Evolutionary conservation across 805 yeast species (phyloP).

Genomic region (Candida hungchunana): DNA sequence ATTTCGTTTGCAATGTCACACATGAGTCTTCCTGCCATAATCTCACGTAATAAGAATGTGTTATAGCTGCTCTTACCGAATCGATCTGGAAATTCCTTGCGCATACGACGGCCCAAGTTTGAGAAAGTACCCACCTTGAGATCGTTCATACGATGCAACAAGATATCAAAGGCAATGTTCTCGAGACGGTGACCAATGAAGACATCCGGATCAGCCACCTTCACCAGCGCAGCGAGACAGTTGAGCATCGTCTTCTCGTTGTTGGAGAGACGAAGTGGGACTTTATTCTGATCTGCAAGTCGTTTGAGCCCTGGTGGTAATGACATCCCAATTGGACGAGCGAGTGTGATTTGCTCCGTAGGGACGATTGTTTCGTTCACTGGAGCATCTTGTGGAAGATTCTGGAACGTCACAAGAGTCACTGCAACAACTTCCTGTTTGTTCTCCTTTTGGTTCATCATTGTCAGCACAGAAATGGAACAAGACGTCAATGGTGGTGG

Average conservation of each 20-base stretch:
- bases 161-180: constrained; percentile 68
- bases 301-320: constrained; percentile 76
- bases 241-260: constrained; percentile 72
- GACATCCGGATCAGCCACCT: constrained; percentile 82
- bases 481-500: constrained; percentile 70
- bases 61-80: constrained; percentile 54
- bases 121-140: constrained; percentile 74
- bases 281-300: constrained; percentile 49
- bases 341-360: constrained; percentile 60
- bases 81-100: constrained; percentile 74
- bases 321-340: constrained; percentile 70
- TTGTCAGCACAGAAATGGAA: constrained; percentile 75
- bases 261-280: constrained; percentile 54
- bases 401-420: constrained; percentile 65
- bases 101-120: constrained; percentile 74
- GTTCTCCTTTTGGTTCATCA: constrained; percentile 67
- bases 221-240: constrained; percentile 68
- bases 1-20: constrained; percentile 93
- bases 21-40: constrained; percentile 78
- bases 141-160: constrained; percentile 77
- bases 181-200: constrained; percentile 86
- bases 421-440: constrained; percentile 87
- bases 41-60: constrained; percentile 57
- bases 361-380: constrained; percentile 59
- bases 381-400: constrained; percentile 73